Evolutionary conservation across 257 asterid species (phyloP).

Genomic region (Solanum pinnatisectum): DNA sequence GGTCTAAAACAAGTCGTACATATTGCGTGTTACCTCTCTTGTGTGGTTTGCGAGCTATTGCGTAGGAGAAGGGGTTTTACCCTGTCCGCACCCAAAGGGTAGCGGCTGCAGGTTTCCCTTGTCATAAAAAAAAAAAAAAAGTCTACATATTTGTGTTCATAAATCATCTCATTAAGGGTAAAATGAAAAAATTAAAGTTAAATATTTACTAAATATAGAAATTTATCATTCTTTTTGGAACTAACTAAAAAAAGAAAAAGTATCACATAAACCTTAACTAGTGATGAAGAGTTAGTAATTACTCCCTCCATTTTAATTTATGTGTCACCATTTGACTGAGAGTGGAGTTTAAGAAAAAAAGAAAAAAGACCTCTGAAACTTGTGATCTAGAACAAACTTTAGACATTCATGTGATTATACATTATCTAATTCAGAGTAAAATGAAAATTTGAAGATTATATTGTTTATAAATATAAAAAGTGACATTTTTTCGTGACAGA

Average conservation of each 20-base stretch:
- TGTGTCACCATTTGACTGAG: background rate
- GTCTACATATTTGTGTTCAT: background rate
- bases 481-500: background rate
- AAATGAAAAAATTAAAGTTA: background rate
- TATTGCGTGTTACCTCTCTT: too few relatives aligned
- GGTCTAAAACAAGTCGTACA: background rate
- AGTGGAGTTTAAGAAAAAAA: background rate
- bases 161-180: background rate
- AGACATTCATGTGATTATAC: background rate
- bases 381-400: background rate
- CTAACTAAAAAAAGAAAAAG: background rate
- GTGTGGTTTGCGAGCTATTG: too few relatives aligned
- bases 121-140: too few relatives aligned
- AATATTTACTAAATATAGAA: background rate
- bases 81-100: too few relatives aligned
- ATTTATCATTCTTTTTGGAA: background rate
- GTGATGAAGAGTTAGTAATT: background rate
- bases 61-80: too few relatives aligned
- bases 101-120: too few relatives aligned
- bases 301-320: background rate
- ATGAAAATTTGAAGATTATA: background rate
- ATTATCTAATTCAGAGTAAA: background rate
- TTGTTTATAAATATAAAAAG: background rate
- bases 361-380: background rate
- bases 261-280: background rate